These are phyloP conservation scores for Turnera subulata DNA, from an alignment of 345 rosid genomes.

Conservation along the genomic window DNA sequence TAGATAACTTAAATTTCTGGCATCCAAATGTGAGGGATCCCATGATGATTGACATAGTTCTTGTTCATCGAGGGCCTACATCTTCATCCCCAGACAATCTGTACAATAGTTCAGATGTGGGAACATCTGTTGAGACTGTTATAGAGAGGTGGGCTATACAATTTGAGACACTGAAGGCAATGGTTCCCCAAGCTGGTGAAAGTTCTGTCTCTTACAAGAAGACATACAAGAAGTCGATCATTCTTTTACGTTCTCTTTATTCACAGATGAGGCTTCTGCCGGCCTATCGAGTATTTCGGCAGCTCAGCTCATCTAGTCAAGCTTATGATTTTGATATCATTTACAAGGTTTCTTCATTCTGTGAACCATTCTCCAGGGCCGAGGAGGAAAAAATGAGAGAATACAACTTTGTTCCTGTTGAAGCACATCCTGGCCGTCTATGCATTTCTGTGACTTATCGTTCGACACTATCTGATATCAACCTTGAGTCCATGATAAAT, in stretches of 20 bases:
- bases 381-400: slow-evolving; percentile 56
- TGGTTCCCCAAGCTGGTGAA: slow-evolving; percentile 43
- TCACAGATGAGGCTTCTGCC: slow-evolving; percentile 79
- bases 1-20: slow-evolving; percentile 71
- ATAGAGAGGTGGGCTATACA: slow-evolving; percentile 88
- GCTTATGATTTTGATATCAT: slow-evolving; percentile 56
- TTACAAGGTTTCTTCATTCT: slow-evolving; percentile 79
- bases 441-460: slow-evolving; percentile 61
- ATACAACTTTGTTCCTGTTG: slow-evolving; percentile 61
- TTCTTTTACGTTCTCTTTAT: slow-evolving; percentile 66
- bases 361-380: slow-evolving; percentile 57
- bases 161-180: slow-evolving; percentile 47
- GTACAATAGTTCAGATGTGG: slow-evolving; percentile 21
- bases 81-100: slow-evolving; percentile 36
- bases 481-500: slow-evolving; percentile 54
- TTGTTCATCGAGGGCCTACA: slow-evolving; percentile 41
- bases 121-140: slow-evolving; percentile 52
- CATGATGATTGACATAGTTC: slow-evolving; percentile 76
- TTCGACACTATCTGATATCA: slow-evolving; percentile 59
- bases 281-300: slow-evolving; percentile 63
- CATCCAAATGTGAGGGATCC: slow-evolving; percentile 67
- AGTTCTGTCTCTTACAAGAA: slow-evolving; percentile 52
- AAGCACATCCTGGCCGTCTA: slow-evolving; percentile 73
- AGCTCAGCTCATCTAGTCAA: slow-evolving; percentile 55
- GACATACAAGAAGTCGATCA: slow-evolving; percentile 74